Percentiles rank a stretch among this genome's conserved stretches.
phyloP scores from a whole-genome alignment of 257 asterid species.

The Asclepias syriaca region DNA sequence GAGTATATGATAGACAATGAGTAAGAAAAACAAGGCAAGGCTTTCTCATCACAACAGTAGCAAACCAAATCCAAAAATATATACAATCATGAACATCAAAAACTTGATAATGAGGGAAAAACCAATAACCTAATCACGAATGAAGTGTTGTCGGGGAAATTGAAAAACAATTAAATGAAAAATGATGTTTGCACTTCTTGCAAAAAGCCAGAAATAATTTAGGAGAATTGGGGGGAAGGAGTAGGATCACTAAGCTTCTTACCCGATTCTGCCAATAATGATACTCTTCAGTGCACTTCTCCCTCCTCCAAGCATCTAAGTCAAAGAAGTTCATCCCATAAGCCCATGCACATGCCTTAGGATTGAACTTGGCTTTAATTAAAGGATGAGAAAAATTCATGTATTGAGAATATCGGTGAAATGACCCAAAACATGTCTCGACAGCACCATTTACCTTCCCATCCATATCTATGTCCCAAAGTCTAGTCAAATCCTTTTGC shows the following conservation, averaged over 20 bases:
- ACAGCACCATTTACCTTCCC: slow-evolving; percentile 49
- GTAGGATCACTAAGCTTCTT: slow-evolving; percentile 9
- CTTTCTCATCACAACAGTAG: neutral
- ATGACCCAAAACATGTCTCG: slow-evolving; percentile 40
- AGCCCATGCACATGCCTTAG: slow-evolving; percentile 44
- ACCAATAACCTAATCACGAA: neutral
- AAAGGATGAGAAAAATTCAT: slow-evolving; percentile 42
- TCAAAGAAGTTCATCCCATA: slow-evolving; percentile 45
- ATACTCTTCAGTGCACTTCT: slow-evolving; percentile 41
- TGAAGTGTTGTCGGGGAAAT: neutral
- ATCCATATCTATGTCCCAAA: slow-evolving; percentile 40
- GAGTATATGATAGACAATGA: neutral
- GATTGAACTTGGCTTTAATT: slow-evolving; percentile 31
- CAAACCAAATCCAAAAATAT: neutral
- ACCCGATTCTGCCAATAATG: slow-evolving; percentile 51
- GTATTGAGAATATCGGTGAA: slow-evolving; percentile 38
- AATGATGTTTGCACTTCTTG: neutral
- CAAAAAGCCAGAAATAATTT: neutral
- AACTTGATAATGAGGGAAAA: neutral
- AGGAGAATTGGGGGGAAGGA: no score
- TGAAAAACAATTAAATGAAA: neutral
- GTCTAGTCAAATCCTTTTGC: slow-evolving; percentile 39
- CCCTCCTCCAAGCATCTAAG: slow-evolving; percentile 46
- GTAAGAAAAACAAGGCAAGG: neutral
- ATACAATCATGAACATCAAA: neutral